A percentile compares a stretch with the other conserved stretches of the same genome.
Conservation (phyloP, 129 eudicot genomes). For the Glebionis coronaria region DNA sequence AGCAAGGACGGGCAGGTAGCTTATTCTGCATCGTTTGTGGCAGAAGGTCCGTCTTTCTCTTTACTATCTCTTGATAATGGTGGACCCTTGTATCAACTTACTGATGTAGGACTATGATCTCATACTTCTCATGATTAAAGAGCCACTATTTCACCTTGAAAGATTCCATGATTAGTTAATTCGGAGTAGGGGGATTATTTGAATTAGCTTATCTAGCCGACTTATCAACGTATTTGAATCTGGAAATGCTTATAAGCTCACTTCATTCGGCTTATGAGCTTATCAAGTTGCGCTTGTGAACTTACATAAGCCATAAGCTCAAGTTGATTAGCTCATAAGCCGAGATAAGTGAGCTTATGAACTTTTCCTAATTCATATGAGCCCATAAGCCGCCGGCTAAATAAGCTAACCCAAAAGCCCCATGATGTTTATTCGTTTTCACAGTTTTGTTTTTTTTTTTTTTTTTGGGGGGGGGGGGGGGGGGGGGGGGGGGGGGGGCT, state of each 20-base stretch:
- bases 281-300: no score
- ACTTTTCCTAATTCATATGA: no score
- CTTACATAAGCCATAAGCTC: no score
- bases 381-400: no score
- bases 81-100: slow-evolving; percentile 21
- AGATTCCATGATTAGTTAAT: slow-evolving; percentile 19
- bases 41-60: slow-evolving; percentile 56
- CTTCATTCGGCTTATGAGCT: background rate
- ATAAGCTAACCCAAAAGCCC: no score
- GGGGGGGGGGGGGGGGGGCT: background rate
- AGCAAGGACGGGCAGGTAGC: slow-evolving; percentile 68
- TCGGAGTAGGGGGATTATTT: slow-evolving; percentile 9
- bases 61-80: slow-evolving; percentile 27
- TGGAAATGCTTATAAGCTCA: background rate
- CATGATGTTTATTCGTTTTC: no score
- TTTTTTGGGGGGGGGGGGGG: background rate
- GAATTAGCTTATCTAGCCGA: background rate
- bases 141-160: slow-evolving; percentile 21
- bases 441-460: background rate
- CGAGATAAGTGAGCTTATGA: no score
- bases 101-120: slow-evolving; percentile 14
- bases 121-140: slow-evolving; percentile 15
- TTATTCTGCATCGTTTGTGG: slow-evolving; percentile 73
- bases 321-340: no score
- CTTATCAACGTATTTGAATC: no score